Evolutionary conservation across 768 basidiomycete species (phyloP).

Genomic region (Crassisporium funariophilum): DNA sequence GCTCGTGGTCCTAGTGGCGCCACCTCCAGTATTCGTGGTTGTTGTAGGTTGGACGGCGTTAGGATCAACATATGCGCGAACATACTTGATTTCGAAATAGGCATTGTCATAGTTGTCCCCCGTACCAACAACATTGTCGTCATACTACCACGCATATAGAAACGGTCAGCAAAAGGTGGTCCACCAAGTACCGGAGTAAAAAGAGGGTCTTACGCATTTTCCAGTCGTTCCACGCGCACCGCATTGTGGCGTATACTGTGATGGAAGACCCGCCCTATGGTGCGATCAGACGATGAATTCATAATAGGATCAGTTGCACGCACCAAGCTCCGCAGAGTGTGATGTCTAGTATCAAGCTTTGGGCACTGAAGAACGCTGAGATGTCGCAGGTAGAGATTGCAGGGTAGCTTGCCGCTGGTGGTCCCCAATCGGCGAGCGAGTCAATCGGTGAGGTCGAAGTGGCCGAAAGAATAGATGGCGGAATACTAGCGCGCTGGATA

Average conservation of each 20-base stretch:
- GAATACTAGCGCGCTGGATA: constrained; percentile 38
- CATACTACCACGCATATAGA: no score
- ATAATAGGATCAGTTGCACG: constrained; percentile 4
- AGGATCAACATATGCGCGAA: constrained; percentile 54
- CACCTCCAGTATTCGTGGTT: background rate
- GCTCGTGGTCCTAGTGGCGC: background rate
- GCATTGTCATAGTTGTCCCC: constrained; percentile 49
- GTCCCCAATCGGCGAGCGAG: constrained; percentile 42
- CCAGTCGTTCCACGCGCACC: constrained; percentile 31
- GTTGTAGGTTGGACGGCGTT: constrained; percentile 6
- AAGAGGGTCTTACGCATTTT: constrained; percentile 32
- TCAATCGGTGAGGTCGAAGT: constrained; percentile 33
- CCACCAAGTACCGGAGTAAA: background rate
- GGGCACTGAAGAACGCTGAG: constrained; percentile 41
- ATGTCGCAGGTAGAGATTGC: constrained; percentile 41
- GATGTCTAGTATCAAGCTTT: constrained; percentile 54
- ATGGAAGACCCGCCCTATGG: constrained; percentile 44
- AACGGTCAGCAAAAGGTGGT: no score
- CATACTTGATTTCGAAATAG: constrained; percentile 58
- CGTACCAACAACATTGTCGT: constrained; percentile 50
- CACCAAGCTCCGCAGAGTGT: constrained; percentile 54
- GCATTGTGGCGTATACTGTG: constrained; percentile 46
- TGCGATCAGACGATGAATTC: background rate
- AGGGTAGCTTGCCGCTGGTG: constrained; percentile 43
- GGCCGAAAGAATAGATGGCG: constrained; percentile 32